These are phyloP conservation scores for Corylus avellana DNA, from an alignment of 306 rosid genomes.

Conservation along the genomic window DNA sequence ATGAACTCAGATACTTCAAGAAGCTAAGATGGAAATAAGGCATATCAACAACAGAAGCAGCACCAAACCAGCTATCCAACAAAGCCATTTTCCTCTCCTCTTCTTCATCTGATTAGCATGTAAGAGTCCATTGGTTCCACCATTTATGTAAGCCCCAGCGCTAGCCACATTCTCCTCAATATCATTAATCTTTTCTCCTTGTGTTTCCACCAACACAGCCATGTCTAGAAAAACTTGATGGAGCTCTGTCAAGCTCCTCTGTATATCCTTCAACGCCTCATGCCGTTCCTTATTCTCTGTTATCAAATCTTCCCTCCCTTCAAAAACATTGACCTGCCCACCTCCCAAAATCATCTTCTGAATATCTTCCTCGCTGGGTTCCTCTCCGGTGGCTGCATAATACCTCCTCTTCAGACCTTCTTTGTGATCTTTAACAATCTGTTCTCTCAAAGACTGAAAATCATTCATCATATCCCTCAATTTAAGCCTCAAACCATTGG, in stretches of 20 bases:
- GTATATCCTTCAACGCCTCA: conserved; percentile 74
- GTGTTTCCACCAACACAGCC: conserved; percentile 88
- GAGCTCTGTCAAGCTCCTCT: conserved; percentile 84
- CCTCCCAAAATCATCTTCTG: conserved; percentile 68
- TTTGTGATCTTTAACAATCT: conserved; percentile 67
- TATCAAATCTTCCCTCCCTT: conserved; percentile 60
- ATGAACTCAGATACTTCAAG: conserved; percentile 33
- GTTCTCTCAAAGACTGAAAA: conserved; percentile 69
- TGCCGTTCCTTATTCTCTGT: conserved; percentile 53
- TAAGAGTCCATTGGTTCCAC: conserved; percentile 71
- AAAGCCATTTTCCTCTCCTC: conserved; percentile 52
- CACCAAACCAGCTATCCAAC: conserved; percentile 63
- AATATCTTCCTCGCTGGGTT: conserved; percentile 65
- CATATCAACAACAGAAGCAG: conserved; percentile 64
- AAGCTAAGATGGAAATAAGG: conserved; percentile 53
- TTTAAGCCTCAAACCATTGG: conserved; percentile 74
- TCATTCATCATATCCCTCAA: conserved; percentile 74
- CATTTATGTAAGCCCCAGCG: conserved; percentile 54
- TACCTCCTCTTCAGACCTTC: conserved; percentile 78
- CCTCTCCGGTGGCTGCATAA: conserved; percentile 55
- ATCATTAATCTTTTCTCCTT: conserved; percentile 70
- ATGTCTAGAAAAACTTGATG: conserved; percentile 94
- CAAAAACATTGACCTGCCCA: conserved; percentile 54
- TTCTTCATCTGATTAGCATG: conserved; percentile 71
- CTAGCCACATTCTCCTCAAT: conserved; percentile 77